Evolutionary conservation across 2,329 filamentous ascomycete species (phyloP).

Genomic region (Nemania serpens): DNA sequence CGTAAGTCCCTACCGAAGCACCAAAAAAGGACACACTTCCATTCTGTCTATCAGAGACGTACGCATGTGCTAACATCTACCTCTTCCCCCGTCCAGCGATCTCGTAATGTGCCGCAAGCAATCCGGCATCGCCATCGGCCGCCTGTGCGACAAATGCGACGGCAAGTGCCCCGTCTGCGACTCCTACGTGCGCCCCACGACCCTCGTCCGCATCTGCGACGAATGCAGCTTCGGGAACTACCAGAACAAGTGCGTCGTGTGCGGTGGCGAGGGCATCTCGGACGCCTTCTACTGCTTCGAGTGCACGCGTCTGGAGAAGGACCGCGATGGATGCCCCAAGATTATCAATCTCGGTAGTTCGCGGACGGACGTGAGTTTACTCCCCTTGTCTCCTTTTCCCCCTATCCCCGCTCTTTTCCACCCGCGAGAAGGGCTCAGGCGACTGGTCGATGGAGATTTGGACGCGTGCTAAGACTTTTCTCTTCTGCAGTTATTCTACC

Average conservation of each 20-base stretch:
- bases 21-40: constrained; percentile 11
- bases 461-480: constrained; percentile 34
- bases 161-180: constrained; percentile 99
- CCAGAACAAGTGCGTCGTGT: constrained; percentile 99
- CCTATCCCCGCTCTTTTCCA: not conserved
- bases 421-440: not conserved
- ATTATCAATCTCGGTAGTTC: constrained; percentile 98
- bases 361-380: constrained; percentile 77
- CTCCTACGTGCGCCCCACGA: constrained; percentile 96
- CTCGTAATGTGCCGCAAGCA: constrained; percentile 99
- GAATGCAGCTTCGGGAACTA: constrained; percentile 99
- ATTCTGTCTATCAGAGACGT: not conserved
- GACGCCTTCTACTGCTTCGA: constrained; percentile 99
- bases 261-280: constrained; percentile 95
- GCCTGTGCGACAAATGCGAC: constrained; percentile 99
- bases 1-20: constrained; percentile 47
- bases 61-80: constrained; percentile 13
- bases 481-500: constrained; percentile 60
- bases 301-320: constrained; percentile 95
- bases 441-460: not conserved
- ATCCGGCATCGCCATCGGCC: constrained; percentile 94
- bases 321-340: constrained; percentile 96
- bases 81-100: constrained; percentile 61
- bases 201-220: constrained; percentile 96
- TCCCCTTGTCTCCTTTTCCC: constrained; percentile 48